Evolutionary conservation across 2,329 filamentous ascomycete genomes (phyloP).

Genomic region (Lachnellula arida): DNA sequence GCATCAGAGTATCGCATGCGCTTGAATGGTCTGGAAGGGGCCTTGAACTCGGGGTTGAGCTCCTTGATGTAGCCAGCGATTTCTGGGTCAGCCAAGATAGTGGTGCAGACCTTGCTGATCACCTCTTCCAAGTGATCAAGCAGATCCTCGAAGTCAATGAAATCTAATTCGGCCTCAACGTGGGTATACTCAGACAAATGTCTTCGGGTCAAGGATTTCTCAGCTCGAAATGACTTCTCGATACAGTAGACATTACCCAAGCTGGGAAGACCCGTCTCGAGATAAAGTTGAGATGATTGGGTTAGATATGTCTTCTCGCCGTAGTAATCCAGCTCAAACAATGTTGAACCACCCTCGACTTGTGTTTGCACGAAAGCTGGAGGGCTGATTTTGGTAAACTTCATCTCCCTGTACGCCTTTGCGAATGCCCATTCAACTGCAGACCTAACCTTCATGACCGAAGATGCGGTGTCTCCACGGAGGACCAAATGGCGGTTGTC

Average conservation of each 20-base stretch:
- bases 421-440: slow-evolving; percentile 65
- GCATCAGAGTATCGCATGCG: slow-evolving; percentile 94
- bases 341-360: slow-evolving; percentile 75
- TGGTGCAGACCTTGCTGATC: slow-evolving; percentile 57
- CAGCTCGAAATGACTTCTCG: slow-evolving; percentile 96
- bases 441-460: slow-evolving; percentile 67
- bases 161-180: slow-evolving; percentile 93
- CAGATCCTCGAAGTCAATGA: slow-evolving; percentile 87
- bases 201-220: slow-evolving; percentile 90
- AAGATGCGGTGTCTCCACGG: slow-evolving; percentile 62
- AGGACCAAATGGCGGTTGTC: slow-evolving; percentile 69
- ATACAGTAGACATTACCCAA: slow-evolving; percentile 97
- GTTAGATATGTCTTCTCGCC: slow-evolving; percentile 88
- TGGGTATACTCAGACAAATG: slow-evolving; percentile 97
- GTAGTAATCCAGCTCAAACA: slow-evolving; percentile 49
- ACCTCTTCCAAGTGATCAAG: slow-evolving; percentile 82
- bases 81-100: slow-evolving; percentile 67
- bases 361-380: slow-evolving; percentile 77
- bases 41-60: slow-evolving; percentile 86
- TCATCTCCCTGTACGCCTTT: slow-evolving; percentile 57
- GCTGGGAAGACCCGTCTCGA: slow-evolving; percentile 87
- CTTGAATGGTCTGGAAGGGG: slow-evolving; percentile 79
- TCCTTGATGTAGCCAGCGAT: slow-evolving; percentile 71
- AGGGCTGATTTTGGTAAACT: slow-evolving; percentile 65
- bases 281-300: slow-evolving; percentile 94